Base-by-base conservation (phyloP, 2,329 filamentous ascomycete genomes). In the Monilinia polystroma region DNA sequence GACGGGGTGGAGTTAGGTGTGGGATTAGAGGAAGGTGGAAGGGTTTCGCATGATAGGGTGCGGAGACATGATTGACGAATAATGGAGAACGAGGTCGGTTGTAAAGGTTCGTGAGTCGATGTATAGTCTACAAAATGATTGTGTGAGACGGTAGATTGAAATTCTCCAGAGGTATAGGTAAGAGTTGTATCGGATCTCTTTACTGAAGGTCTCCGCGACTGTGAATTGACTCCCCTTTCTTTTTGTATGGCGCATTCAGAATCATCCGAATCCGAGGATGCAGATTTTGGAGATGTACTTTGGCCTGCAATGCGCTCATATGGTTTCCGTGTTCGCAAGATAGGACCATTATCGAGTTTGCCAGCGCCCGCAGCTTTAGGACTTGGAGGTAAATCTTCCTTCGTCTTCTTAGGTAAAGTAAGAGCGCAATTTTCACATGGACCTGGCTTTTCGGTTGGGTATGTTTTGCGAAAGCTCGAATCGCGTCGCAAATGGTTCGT, bases 341-440 rank as follows among this genome's bases (percentile, higher is more conserved):
- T 87, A 41, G 86, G 86, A 1, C 81, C 80, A n/a, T 69, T 72
- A 38, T 74, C 72, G 7, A 71, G 53, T 52, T 66, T 70, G 14
- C 56, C 52, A 29, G 51, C 63, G 45, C 14, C 54, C n/a, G 52
- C 47, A 14, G 65, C 29, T 26, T 57, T 52, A n/a, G 58, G 65
- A 52, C 59, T 69, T 26, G 70, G 60, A 5, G 70, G 38, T 4
- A 68, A 29, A 41, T 71, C 68, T 16, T 78, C 76, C 64, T 76
- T 76, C 29, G 76, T 75, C 59, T 80, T 79, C 71, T 81, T 81
- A 0, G 87, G 87, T 10, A 90, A 77, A 0, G 87, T 90, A 73
- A 90, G 82, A 67, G 87, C 87, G 75, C 87, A 90, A 76, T 89
- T 90, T 69, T 88, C 85, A 75, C 87, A 90, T 29, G 87, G 85